Conservation (phyloP, 106 monocot species). For the Dendrobium huoshanense region DNA sequence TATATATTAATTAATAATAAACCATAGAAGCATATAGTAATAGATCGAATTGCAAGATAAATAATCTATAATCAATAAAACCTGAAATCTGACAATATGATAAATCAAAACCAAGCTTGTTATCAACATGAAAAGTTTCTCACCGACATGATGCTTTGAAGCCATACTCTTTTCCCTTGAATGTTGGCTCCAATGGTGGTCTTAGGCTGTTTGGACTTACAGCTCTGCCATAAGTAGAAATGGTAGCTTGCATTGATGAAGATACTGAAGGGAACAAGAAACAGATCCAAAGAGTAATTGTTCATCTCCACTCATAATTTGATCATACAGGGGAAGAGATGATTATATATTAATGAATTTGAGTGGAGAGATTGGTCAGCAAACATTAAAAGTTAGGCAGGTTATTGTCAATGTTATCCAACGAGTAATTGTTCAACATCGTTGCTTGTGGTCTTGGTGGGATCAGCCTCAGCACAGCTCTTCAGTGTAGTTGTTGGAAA, state of each 20-base stretch:
- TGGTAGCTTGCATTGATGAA: conserved; percentile 2
- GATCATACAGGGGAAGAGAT: not conserved
- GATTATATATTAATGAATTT: not conserved
- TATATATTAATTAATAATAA: too few relatives aligned
- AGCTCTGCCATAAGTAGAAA: not conserved
- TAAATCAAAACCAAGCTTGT: too few relatives aligned
- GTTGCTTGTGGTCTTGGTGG: too few relatives aligned
- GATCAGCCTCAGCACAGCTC: too few relatives aligned
- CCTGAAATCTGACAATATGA: too few relatives aligned
- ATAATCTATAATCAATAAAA: not conserved
- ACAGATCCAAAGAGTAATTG: not conserved
- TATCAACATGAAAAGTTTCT: not conserved
- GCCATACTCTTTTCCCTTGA: not conserved
- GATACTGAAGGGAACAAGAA: conserved; percentile 1
- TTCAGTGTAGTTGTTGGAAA: too few relatives aligned
- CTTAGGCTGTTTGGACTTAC: not conserved
- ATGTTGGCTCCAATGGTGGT: not conserved
- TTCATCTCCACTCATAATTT: not conserved
- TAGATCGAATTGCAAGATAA: not conserved
- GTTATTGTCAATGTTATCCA: not conserved
- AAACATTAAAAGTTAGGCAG: not conserved
- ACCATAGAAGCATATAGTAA: not conserved
- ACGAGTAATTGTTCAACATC: too few relatives aligned
- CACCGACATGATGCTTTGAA: not conserved
- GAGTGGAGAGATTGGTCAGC: not conserved